phyloP scores from a whole-genome alignment of 495 filamentous ascomycete species.

The Alectoria sarmentosa region DNA sequence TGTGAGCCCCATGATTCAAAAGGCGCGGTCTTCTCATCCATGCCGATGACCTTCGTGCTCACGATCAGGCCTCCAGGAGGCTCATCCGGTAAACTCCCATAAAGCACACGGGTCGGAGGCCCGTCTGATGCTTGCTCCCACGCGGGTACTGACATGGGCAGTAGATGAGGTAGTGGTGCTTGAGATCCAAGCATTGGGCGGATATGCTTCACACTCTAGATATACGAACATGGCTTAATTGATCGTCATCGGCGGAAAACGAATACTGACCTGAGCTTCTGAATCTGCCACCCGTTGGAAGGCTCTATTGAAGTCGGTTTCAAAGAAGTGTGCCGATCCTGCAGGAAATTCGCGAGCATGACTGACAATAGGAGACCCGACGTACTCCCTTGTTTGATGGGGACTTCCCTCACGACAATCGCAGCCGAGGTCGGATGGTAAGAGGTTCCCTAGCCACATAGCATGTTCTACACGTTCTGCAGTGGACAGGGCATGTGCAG shows the following conservation, averaged over 20 bases:
- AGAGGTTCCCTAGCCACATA: constrained; percentile 33
- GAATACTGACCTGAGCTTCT: background rate
- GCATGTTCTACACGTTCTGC: constrained; percentile 30
- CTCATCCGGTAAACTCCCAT: constrained; percentile 6
- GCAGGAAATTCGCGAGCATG: constrained; percentile 19
- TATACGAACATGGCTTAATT: background rate
- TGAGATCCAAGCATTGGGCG: constrained; percentile 12
- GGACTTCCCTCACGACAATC: constrained; percentile 11
- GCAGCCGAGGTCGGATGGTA: constrained; percentile 24
- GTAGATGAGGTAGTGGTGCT: constrained; percentile 7
- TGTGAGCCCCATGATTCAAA: background rate
- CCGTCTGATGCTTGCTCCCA: constrained; percentile 3
- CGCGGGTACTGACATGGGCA: background rate
- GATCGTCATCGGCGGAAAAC: background rate
- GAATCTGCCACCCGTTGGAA: constrained; percentile 22
- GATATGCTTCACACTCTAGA: background rate
- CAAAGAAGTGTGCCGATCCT: constrained; percentile 34
- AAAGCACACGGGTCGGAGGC: constrained; percentile 5
- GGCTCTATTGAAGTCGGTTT: constrained; percentile 36
- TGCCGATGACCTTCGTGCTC: background rate
- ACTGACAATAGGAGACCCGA: constrained; percentile 1
- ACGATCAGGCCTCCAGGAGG: constrained; percentile 1
- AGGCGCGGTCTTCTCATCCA: background rate
- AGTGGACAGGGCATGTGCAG: constrained; percentile 15
- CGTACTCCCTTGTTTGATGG: constrained; percentile 15